These are phyloP conservation scores for Luzula sylvatica DNA, from an alignment of 176 grass and related monocot genomes.

Conservation along the genomic window DNA sequence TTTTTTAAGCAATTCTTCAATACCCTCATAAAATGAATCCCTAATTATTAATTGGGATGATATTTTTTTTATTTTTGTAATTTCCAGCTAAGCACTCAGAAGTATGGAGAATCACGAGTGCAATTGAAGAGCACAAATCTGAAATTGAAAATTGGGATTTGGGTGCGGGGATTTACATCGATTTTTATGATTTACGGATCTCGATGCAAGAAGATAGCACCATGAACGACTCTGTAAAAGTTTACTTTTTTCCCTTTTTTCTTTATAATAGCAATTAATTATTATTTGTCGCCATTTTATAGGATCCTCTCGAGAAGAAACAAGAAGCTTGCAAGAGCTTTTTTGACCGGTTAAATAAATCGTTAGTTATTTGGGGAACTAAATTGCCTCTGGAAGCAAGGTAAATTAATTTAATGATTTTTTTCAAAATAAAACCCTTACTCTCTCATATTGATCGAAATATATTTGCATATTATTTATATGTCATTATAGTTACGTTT, in stretches of 20 bases:
- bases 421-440: too few species aligned
- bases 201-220: slow-evolving; percentile 53
- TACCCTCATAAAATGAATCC: not conserved
- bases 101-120: slow-evolving; percentile 65
- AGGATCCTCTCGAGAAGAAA: slow-evolving; percentile 66
- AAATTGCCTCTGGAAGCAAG: slow-evolving; percentile 73
- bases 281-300: slow-evolving; percentile 18
- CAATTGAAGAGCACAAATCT: slow-evolving; percentile 70
- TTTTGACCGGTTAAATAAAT: slow-evolving; percentile 62
- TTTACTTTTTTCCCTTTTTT: slow-evolving; percentile 2
- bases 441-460: too few species aligned
- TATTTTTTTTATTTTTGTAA: not conserved
- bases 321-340: slow-evolving; percentile 63
- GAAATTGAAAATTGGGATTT: slow-evolving; percentile 93
- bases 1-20: not conserved
- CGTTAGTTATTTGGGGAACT: slow-evolving; percentile 68
- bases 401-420: slow-evolving; percentile 32
- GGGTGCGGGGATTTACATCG: slow-evolving; percentile 77
- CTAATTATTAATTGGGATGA: not conserved
- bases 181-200: slow-evolving; percentile 57
- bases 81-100: slow-evolving; percentile 60
- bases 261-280: not conserved
- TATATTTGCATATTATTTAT: too few species aligned
- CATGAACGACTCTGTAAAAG: slow-evolving; percentile 54
- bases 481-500: too few species aligned